phyloP scores from a whole-genome alignment of 106 monocot species.

The Platanthera zijinensis region DNA sequence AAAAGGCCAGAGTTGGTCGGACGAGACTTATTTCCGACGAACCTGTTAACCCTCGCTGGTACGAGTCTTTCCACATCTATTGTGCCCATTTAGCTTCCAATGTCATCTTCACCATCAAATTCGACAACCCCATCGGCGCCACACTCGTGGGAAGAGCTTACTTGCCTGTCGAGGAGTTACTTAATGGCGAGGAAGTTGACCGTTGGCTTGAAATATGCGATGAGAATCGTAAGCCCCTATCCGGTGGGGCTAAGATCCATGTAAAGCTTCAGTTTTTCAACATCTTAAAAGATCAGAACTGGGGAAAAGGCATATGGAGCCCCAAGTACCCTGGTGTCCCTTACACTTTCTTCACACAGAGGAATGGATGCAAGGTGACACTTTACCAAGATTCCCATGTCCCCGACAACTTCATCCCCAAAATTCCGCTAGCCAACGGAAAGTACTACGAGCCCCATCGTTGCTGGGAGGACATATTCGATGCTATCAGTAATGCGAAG shows the following conservation, averaged over 20 bases:
- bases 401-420: slow-evolving; percentile 22
- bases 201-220: slow-evolving; percentile 26
- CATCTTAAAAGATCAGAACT: slow-evolving; percentile 19
- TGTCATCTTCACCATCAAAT: slow-evolving; percentile 27
- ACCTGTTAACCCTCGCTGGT: slow-evolving; percentile 23
- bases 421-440: slow-evolving; percentile 20
- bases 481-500: slow-evolving; percentile 21
- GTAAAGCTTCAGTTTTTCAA: slow-evolving; percentile 26
- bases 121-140: slow-evolving; percentile 19
- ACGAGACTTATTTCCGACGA: slow-evolving; percentile 34
- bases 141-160: slow-evolving; percentile 23
- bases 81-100: slow-evolving; percentile 16
- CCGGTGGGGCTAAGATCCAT: slow-evolving; percentile 19
- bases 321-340: slow-evolving; percentile 24
- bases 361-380: slow-evolving; percentile 19
- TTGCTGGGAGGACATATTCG: slow-evolving; percentile 26
- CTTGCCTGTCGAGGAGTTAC: slow-evolving; percentile 16
- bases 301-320: slow-evolving; percentile 12
- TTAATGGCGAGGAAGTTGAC: slow-evolving; percentile 20
- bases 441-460: slow-evolving; percentile 17
- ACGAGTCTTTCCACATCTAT: slow-evolving; percentile 28
- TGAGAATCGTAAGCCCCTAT: slow-evolving; percentile 14
- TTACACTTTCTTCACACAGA: slow-evolving; percentile 23
- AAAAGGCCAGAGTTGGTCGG: slow-evolving; percentile 48
- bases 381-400: slow-evolving; percentile 22